phyloP scores from a whole-genome alignment of 495 filamentous ascomycete genomes.

The Arthonia radiata region DNA sequence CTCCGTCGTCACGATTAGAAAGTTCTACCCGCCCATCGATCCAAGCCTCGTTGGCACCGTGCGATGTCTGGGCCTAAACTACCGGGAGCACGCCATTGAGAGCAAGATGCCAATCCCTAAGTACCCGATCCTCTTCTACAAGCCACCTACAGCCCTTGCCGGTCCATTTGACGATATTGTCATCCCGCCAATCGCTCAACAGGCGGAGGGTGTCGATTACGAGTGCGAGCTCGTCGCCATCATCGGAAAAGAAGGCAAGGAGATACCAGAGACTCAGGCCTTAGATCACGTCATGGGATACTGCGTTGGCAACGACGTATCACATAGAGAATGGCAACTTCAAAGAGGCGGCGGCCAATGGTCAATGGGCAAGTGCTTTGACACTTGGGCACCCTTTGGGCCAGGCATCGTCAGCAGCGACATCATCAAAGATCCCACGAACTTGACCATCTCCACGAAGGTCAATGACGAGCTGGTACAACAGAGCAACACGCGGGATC shows the following conservation, averaged over 20 bases:
- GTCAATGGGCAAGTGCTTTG: slow-evolving; percentile 62
- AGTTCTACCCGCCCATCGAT: slow-evolving; percentile 2
- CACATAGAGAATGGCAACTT: slow-evolving; percentile 66
- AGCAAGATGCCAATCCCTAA: slow-evolving; percentile 47
- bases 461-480: slow-evolving; percentile 53
- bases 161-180: slow-evolving; percentile 50
- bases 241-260: slow-evolving; percentile 44
- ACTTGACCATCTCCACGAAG: slow-evolving; percentile 36
- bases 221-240: slow-evolving; percentile 64
- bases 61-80: slow-evolving; percentile 62
- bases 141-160: slow-evolving; percentile 45
- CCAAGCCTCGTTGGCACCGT: slow-evolving; percentile 41
- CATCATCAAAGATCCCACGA: slow-evolving; percentile 47
- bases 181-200: slow-evolving; percentile 30
- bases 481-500: slow-evolving; percentile 48
- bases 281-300: slow-evolving; percentile 60
- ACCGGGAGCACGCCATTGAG: slow-evolving; percentile 59
- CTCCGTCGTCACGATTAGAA: slow-evolving; percentile 15
- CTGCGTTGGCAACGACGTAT: slow-evolving; percentile 60
- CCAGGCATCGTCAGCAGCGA: slow-evolving; percentile 47
- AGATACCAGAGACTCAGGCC: slow-evolving; percentile 41
- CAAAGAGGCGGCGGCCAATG: slow-evolving; percentile 60
- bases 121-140: slow-evolving; percentile 64
- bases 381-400: slow-evolving; percentile 73
- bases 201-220: slow-evolving; percentile 45